These are phyloP conservation scores for Xylariomycetidae sp. DNA, from an alignment of 2,329 filamentous ascomycete species.

Conservation along the genomic window DNA sequence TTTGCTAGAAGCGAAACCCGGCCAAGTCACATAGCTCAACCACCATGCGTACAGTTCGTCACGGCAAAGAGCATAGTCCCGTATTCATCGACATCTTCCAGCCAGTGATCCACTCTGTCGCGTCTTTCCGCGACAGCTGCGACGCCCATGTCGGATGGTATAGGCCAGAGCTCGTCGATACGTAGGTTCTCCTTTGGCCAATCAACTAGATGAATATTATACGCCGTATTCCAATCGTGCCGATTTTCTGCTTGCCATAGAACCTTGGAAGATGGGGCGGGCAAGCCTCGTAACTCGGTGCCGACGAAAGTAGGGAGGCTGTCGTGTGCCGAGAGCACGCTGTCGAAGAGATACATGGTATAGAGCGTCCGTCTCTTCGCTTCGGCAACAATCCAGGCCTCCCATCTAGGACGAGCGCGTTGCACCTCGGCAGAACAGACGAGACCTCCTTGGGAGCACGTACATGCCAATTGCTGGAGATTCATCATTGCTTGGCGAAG, in stretches of 20 bases:
- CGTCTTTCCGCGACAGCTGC: constrained; percentile 24
- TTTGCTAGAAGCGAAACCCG: too few species aligned
- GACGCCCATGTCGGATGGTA: constrained; percentile 26
- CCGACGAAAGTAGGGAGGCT: constrained; percentile 41
- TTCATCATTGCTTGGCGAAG: constrained; percentile 40
- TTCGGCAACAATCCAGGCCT: constrained; percentile 46
- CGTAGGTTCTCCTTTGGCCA: constrained; percentile 36
- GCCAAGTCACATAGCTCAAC: too few species aligned
- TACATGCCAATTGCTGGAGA: constrained; percentile 43
- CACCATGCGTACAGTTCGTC: constrained; percentile 38
- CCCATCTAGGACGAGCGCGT: constrained; percentile 39
- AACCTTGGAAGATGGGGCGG: constrained; percentile 32
- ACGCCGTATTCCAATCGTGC: constrained; percentile 35
- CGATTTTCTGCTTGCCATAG: constrained; percentile 37
- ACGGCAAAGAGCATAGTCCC: constrained; percentile 48
- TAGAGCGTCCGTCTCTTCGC: constrained; percentile 46
- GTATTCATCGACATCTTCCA: constrained; percentile 45
- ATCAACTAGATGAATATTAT: constrained; percentile 34
- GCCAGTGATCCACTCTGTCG: constrained; percentile 40
- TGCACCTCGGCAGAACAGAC: constrained; percentile 35
- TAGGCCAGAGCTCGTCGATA: constrained; percentile 47
- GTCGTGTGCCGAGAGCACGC: constrained; percentile 37
- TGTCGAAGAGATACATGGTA: constrained; percentile 48
- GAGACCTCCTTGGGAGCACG: constrained; percentile 33
- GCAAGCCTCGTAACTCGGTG: constrained; percentile 39